phyloP scores from a whole-genome alignment of 1,139 yeast genomes.

The Magnusiomyces suaveolens region DNA sequence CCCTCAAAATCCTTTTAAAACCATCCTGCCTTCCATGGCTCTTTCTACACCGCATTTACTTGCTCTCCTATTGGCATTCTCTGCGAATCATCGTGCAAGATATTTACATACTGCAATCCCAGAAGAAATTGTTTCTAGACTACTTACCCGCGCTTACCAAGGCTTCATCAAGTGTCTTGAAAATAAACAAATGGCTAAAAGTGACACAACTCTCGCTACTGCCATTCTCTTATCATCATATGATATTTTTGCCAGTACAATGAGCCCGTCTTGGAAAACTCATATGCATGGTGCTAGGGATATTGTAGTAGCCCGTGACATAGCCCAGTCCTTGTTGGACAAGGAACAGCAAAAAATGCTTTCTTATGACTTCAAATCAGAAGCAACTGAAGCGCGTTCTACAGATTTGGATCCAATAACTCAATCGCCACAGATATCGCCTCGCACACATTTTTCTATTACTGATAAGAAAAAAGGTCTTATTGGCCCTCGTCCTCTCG shows the following conservation, averaged over 20 bases:
- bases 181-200: conserved; percentile 45
- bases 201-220: conserved; percentile 60
- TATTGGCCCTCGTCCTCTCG: conserved; percentile 23
- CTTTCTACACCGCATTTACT: conserved; percentile 46
- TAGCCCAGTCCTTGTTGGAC: conserved; percentile 23
- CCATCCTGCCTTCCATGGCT: conserved; percentile 61
- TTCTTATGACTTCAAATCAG: neutral
- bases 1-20: conserved; percentile 57
- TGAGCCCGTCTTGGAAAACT: conserved; percentile 42
- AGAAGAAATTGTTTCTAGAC: conserved; percentile 40
- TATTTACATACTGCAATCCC: conserved; percentile 35
- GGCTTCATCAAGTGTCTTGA: conserved; percentile 47
- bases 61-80: conserved; percentile 56
- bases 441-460: neutral
- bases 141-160: conserved; percentile 47
- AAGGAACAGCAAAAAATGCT: neutral
- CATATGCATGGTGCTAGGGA: conserved; percentile 64
- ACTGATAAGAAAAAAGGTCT: conserved; percentile 1
- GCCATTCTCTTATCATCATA: conserved; percentile 55
- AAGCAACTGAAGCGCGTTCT: neutral
- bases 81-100: conserved; percentile 42
- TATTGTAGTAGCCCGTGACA: conserved; percentile 52
- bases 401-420: neutral
- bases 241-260: conserved; percentile 42
- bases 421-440: neutral